Conservation (phyloP, 179 eudicot genomes). For the Drosera spatulata region DNA sequence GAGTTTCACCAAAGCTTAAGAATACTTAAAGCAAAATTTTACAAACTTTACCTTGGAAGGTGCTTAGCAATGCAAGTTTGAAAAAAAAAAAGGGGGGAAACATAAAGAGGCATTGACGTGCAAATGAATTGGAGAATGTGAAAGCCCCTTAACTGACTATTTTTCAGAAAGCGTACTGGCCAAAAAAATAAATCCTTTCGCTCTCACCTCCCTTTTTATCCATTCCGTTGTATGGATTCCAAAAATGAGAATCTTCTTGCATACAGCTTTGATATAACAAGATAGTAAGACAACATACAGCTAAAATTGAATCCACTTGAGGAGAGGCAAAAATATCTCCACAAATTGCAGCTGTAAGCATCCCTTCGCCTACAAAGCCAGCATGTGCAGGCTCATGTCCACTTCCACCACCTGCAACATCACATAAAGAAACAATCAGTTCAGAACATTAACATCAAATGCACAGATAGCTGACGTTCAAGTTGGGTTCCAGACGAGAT, state of each 20-base stretch:
- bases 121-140: no score
- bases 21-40: no score
- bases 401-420: constrained; percentile 83
- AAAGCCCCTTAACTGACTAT: no score
- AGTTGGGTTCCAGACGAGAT: no score
- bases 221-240: no score
- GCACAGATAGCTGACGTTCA: no score
- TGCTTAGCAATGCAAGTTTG: no score
- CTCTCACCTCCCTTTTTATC: no score
- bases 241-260: neutral
- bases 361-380: constrained; percentile 97
- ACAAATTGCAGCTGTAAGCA: constrained; percentile 97
- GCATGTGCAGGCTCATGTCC: constrained; percentile 99
- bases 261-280: constrained; percentile 1
- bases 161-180: no score
- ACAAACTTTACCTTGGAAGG: neutral
- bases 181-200: no score
- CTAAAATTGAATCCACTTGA: constrained; percentile 76
- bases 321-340: constrained; percentile 99
- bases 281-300: constrained; percentile 36
- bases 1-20: neutral
- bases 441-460: neutral
- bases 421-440: constrained; percentile 1
- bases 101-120: no score
- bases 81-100: no score